Evolutionary conservation across 2,329 filamentous ascomycete species (phyloP).

Genomic region (Botrytis hyacinthi): DNA sequence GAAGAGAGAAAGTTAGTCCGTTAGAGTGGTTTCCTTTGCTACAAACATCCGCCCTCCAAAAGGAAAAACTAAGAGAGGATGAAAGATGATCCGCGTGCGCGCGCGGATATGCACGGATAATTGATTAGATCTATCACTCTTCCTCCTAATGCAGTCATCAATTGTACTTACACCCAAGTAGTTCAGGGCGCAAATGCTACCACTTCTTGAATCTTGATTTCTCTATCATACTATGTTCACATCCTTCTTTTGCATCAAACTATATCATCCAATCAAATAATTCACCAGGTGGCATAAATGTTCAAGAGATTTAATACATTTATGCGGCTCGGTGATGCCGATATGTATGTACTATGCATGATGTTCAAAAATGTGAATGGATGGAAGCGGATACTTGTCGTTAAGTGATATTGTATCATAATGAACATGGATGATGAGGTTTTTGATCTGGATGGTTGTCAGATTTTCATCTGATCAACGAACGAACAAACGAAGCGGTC

Average conservation of each 20-base stretch:
- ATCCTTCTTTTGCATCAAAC: neutral
- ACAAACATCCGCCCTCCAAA: neutral
- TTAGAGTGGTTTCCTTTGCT: neutral
- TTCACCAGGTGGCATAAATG: neutral
- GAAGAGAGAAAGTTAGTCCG: neutral
- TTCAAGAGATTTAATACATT: neutral
- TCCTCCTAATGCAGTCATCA: neutral
- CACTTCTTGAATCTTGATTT: neutral
- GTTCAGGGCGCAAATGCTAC: neutral
- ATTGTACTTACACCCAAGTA: neutral
- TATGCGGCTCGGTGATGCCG: conserved; percentile 15
- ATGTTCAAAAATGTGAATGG: neutral
- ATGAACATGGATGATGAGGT: neutral
- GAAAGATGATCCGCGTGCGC: conserved; percentile 3
- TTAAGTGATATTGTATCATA: neutral
- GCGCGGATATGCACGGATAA: neutral
- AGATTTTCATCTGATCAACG: neutral
- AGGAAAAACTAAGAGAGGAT: neutral
- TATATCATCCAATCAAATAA: neutral
- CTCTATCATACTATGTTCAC: neutral
- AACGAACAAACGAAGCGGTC: neutral
- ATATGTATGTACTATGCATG: neutral
- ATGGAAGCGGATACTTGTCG: neutral
- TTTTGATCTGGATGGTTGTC: neutral
- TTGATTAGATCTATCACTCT: neutral